phyloP scores from a whole-genome alignment of 2,329 filamentous ascomycete species.

The Bipolaris bicolor region DNA sequence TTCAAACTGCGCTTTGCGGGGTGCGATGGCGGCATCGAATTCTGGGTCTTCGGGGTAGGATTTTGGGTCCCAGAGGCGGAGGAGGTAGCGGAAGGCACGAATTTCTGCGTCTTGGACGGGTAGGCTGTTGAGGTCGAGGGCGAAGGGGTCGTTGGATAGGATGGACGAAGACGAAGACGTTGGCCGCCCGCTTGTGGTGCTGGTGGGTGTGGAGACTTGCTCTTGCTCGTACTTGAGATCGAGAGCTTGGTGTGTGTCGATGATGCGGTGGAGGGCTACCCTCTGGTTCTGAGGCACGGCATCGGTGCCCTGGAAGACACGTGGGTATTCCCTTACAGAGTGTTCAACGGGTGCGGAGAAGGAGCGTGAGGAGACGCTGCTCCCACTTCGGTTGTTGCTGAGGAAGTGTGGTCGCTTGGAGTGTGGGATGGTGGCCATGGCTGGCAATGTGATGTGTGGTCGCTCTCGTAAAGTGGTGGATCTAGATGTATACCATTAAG shows the following conservation, averaged over 20 bases:
- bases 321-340: neutral
- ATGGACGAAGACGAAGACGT: conserved; percentile 10
- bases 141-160: conserved; percentile 21
- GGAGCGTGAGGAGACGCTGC: conserved; percentile 5
- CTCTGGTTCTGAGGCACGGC: conserved; percentile 22
- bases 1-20: conserved; percentile 23
- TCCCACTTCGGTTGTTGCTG: conserved; percentile 16
- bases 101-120: conserved; percentile 28
- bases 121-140: conserved; percentile 20
- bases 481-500: neutral
- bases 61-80: conserved; percentile 27
- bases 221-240: conserved; percentile 12
- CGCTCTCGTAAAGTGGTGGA: neutral
- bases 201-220: conserved; percentile 8
- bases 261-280: conserved; percentile 21
- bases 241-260: conserved; percentile 26
- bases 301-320: conserved; percentile 26
- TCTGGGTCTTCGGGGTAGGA: conserved; percentile 19
- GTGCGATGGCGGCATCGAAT: conserved; percentile 21
- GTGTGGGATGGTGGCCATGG: conserved; percentile 16
- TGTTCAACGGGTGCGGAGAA: neutral
- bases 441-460: neutral
- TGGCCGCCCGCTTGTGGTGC: conserved; percentile 9
- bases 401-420: conserved; percentile 17
- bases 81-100: conserved; percentile 29